These are phyloP conservation scores for Candida ascalaphidarum DNA, from an alignment of 805 yeast species.

Conservation along the genomic window DNA sequence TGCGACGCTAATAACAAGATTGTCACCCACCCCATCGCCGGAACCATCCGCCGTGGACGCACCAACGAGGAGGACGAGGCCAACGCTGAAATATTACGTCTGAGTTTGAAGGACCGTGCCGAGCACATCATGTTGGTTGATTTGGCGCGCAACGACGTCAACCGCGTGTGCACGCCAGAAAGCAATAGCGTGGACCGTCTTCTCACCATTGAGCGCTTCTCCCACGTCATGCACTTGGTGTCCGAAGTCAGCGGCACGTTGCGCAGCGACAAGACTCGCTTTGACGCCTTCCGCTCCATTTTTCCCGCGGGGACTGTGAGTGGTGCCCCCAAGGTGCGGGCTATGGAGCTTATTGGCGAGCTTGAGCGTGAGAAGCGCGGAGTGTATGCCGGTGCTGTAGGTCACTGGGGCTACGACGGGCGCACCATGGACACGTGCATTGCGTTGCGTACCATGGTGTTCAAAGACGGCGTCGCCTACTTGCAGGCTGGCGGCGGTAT, in stretches of 20 bases:
- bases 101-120: slow-evolving; percentile 86
- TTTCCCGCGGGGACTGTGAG: slow-evolving; percentile 99
- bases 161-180: slow-evolving; percentile 84
- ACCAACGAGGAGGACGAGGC: slow-evolving; percentile 87
- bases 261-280: slow-evolving; percentile 75
- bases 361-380: slow-evolving; percentile 90
- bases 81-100: slow-evolving; percentile 63
- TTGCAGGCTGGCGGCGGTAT: slow-evolving; percentile 99
- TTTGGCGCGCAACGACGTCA: slow-evolving; percentile 92
- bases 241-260: slow-evolving; percentile 91
- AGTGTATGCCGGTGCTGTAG: slow-evolving; percentile 98
- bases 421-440: slow-evolving; percentile 95
- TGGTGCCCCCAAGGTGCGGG: slow-evolving; percentile 96
- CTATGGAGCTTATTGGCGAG: slow-evolving; percentile 91
- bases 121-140: slow-evolving; percentile 99
- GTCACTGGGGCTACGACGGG: slow-evolving; percentile 96
- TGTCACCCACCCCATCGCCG: slow-evolving; percentile 96
- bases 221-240: slow-evolving; percentile 95
- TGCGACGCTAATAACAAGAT: slow-evolving; percentile 64
- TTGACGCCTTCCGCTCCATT: slow-evolving; percentile 94
- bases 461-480: slow-evolving; percentile 82
- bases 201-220: slow-evolving; percentile 84
- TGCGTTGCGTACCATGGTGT: slow-evolving; percentile 95
- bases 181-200: slow-evolving; percentile 83
- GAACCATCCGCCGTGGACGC: slow-evolving; percentile 85